These are phyloP conservation scores for Termitomyces sp. DNA, from an alignment of 768 basidiomycete species.

Conservation along the genomic window DNA sequence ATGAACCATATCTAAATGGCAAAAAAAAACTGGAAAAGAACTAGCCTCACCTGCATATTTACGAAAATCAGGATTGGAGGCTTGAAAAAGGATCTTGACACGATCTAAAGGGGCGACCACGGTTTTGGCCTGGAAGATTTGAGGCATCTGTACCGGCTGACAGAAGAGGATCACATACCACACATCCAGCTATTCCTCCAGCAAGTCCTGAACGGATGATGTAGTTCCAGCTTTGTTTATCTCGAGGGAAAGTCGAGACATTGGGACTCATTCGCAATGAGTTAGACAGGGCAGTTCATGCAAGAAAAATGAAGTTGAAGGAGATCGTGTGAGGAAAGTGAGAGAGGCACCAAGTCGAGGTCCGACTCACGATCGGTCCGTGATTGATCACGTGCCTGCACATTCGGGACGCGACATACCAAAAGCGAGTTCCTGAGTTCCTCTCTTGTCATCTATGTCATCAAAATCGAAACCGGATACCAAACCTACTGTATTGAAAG, in stretches of 20 bases:
- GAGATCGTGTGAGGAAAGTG: background rate
- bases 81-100: slow-evolving; percentile 98
- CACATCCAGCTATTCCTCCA: slow-evolving; percentile 90
- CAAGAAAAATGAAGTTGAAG: slow-evolving; percentile 13
- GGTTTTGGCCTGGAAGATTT: slow-evolving; percentile 71
- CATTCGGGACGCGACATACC: too few species aligned
- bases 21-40: slow-evolving; percentile 12
- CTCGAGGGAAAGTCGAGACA: slow-evolving; percentile 39
- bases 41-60: slow-evolving; percentile 78
- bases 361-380: slow-evolving; percentile 2
- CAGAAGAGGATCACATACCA: slow-evolving; percentile 49
- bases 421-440: too few species aligned
- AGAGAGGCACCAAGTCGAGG: background rate
- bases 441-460: slow-evolving; percentile 25
- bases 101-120: slow-evolving; percentile 93
- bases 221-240: slow-evolving; percentile 53
- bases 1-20: background rate
- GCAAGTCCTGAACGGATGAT: slow-evolving; percentile 82
- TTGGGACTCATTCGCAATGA: slow-evolving; percentile 54
- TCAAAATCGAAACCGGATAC: slow-evolving; percentile 51
- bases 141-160: background rate
- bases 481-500: slow-evolving; percentile 59
- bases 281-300: slow-evolving; percentile 24
- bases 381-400: background rate
- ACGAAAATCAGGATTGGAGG: slow-evolving; percentile 90